Conservation (phyloP, 139 green algal species). For the Chlorella vulgaris region DNA sequence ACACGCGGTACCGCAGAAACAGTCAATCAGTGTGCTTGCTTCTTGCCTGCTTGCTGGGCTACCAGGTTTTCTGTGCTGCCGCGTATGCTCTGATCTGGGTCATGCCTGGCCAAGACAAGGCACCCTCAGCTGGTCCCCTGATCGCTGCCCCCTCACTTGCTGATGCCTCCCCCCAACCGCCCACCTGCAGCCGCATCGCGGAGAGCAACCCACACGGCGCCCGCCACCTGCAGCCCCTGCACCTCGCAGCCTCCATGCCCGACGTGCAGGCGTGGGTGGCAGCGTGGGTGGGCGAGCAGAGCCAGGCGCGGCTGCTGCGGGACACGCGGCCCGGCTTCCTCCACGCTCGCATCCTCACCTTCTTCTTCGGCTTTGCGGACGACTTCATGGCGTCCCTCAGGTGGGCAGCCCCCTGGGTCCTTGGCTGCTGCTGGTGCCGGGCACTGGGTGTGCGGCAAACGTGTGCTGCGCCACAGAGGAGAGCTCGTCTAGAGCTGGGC, state of each 20-base stretch:
- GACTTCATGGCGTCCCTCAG: slow-evolving; percentile 23
- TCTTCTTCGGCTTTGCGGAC: slow-evolving; percentile 40
- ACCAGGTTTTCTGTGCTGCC: too few relatives aligned
- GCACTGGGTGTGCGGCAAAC: too few relatives aligned
- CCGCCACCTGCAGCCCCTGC: slow-evolving; percentile 30
- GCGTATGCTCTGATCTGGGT: too few relatives aligned
- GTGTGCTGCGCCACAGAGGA: too few relatives aligned
- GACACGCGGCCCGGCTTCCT: slow-evolving; percentile 21
- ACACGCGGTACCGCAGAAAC: not conserved
- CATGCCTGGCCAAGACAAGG: too few relatives aligned
- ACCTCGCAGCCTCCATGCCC: not conserved
- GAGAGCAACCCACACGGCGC: slow-evolving; percentile 23
- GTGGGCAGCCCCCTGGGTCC: not conserved
- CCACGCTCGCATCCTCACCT: slow-evolving; percentile 28
- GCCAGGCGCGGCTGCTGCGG: slow-evolving; percentile 14
- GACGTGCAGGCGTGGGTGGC: slow-evolving; percentile 4
- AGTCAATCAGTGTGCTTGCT: not conserved
- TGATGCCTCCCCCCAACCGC: too few relatives aligned
- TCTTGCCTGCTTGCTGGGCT: too few relatives aligned
- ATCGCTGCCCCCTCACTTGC: not conserved
- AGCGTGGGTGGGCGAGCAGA: slow-evolving; percentile 3
- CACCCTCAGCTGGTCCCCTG: not conserved
- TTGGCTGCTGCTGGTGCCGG: not conserved
- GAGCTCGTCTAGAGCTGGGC: too few relatives aligned
- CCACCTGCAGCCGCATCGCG: slow-evolving; percentile 26